Evolutionary conservation across 352 stramenopile genomes (phyloP).

Genomic region (Pythium grandisporangium): DNA sequence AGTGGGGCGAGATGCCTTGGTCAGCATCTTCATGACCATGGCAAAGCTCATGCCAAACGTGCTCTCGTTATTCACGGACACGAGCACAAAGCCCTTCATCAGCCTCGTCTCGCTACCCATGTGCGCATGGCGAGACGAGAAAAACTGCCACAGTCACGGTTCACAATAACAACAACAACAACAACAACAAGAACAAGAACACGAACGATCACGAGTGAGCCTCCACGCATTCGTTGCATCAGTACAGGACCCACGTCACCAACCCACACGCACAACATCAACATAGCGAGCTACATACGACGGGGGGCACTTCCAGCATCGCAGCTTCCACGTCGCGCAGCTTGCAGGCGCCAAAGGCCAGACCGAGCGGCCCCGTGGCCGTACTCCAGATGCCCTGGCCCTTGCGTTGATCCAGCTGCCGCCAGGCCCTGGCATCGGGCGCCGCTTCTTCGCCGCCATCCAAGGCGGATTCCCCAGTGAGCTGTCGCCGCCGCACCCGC

Average conservation of each 20-base stretch:
- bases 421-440: conserved; percentile 17
- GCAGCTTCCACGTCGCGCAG: conserved; percentile 51
- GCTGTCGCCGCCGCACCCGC: conserved; percentile 16
- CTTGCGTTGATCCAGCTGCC: conserved; percentile 27
- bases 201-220: no score
- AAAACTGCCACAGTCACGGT: conserved; percentile 34
- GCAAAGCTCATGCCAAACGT: conserved; percentile 54
- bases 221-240: no score
- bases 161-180: no score
- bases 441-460: conserved; percentile 7
- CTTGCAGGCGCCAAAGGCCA: conserved; percentile 46
- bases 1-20: conserved; percentile 49
- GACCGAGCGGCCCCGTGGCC: conserved; percentile 34
- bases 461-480: conserved; percentile 3
- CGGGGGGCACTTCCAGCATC: conserved; percentile 51
- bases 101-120: conserved; percentile 44
- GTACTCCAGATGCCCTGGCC: conserved; percentile 64
- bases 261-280: neutral
- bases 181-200: conserved; percentile 3
- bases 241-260: no score
- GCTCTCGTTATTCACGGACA: conserved; percentile 72
- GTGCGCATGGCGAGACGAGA: conserved; percentile 29
- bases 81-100: conserved; percentile 63
- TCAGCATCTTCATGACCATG: conserved; percentile 37
- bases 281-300: conserved; percentile 12